phyloP scores from a whole-genome alignment of 129 eudicot species.

The Escallonia rubra region DNA sequence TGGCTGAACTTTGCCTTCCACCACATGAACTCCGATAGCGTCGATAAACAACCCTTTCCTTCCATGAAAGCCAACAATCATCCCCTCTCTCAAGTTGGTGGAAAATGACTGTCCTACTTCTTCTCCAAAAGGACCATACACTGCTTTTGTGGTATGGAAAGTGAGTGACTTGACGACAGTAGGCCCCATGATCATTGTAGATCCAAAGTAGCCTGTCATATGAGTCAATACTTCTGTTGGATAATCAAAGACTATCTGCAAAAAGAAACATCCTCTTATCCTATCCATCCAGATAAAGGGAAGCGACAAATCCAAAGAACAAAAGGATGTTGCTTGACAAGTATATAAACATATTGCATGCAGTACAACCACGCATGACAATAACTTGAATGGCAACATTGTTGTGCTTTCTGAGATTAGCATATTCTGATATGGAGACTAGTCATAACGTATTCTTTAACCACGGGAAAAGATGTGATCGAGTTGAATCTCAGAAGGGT shows the following conservation, averaged over 20 bases:
- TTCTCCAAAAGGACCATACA: constrained; percentile 62
- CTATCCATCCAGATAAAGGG: no score
- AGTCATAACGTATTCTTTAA: no score
- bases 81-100: constrained; percentile 37
- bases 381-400: no score
- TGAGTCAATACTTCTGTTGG: constrained; percentile 52
- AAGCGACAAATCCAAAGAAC: no score
- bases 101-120: constrained; percentile 44
- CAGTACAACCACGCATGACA: no score
- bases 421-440: no score
- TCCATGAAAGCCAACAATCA: constrained; percentile 63
- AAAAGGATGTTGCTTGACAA: no score
- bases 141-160: constrained; percentile 49
- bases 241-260: constrained; percentile 39
- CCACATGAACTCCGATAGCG: constrained; percentile 51
- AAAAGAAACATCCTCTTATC: not conserved
- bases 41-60: constrained; percentile 51
- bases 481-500: no score
- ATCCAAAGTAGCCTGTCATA: constrained; percentile 45
- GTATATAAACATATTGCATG: no score
- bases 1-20: constrained; percentile 36
- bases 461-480: no score
- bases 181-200: constrained; percentile 45
- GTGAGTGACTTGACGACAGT: constrained; percentile 45
- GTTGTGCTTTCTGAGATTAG: no score